phyloP scores from a whole-genome alignment of 1,139 yeast genomes.

The Insectozyma bohioensis region DNA sequence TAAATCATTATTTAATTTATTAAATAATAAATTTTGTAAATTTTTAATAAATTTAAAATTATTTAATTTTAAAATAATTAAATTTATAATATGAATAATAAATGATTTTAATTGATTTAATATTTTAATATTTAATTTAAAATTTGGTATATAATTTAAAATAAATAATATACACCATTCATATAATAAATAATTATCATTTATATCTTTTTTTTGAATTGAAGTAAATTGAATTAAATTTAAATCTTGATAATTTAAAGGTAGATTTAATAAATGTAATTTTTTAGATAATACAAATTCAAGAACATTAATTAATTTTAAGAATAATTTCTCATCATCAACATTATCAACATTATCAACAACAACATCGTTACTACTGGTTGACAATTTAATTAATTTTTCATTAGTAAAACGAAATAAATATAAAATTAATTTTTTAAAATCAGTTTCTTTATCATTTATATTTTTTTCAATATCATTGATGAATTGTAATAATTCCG shows the following conservation, averaged over 20 bases:
- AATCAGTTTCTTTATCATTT: slow-evolving; percentile 36
- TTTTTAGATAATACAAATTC: slow-evolving; percentile 16
- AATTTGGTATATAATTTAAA: slow-evolving; percentile 24
- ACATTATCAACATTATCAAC: neutral
- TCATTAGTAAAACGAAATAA: slow-evolving; percentile 33
- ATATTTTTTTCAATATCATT: slow-evolving; percentile 37
- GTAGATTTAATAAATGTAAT: slow-evolving; percentile 16
- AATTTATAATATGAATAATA: slow-evolving; percentile 31
- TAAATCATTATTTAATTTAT: slow-evolving; percentile 15
- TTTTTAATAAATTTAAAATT: slow-evolving; percentile 24
- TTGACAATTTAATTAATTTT: slow-evolving; percentile 17
- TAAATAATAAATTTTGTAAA: slow-evolving; percentile 18
- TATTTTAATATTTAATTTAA: slow-evolving; percentile 14
- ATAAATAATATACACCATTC: slow-evolving; percentile 35
- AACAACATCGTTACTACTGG: too few relatives aligned
- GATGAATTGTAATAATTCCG: slow-evolving; percentile 34
- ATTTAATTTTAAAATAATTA: slow-evolving; percentile 31
- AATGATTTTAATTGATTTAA: slow-evolving; percentile 29
- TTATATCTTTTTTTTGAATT: too few relatives aligned
- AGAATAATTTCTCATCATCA: slow-evolving; percentile 7
- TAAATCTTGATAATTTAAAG: slow-evolving; percentile 13
- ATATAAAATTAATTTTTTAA: slow-evolving; percentile 34
- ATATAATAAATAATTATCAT: slow-evolving; percentile 25
- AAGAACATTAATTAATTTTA: slow-evolving; percentile 11
- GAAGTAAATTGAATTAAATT: slow-evolving; percentile 8